These are phyloP conservation scores for Gautieria morchelliformis DNA, from an alignment of 768 basidiomycete genomes.

Conservation along the genomic window DNA sequence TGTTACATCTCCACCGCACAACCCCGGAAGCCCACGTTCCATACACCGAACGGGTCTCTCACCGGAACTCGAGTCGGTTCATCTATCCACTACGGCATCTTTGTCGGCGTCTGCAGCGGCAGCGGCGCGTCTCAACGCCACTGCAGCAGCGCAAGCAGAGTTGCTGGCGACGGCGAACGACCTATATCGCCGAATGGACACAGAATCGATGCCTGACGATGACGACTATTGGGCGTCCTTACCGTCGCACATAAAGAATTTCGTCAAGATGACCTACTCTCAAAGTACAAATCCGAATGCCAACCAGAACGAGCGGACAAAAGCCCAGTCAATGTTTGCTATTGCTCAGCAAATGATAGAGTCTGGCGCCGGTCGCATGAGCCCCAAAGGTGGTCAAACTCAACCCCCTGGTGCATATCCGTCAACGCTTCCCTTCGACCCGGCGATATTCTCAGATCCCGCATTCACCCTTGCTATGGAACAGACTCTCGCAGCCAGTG, in stretches of 20 bases:
- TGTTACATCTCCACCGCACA: neutral
- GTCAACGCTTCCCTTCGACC: slow-evolving; percentile 34
- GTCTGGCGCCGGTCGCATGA: slow-evolving; percentile 30
- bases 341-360: slow-evolving; percentile 60
- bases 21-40: neutral
- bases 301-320: slow-evolving; percentile 24
- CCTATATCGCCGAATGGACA: slow-evolving; percentile 46
- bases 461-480: slow-evolving; percentile 43
- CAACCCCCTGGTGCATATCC: slow-evolving; percentile 19
- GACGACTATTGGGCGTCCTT: slow-evolving; percentile 65
- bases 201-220: slow-evolving; percentile 33
- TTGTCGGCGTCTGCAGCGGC: slow-evolving; percentile 28
- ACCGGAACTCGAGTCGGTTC: slow-evolving; percentile 39
- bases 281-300: slow-evolving; percentile 17
- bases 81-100: slow-evolving; percentile 36
- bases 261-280: slow-evolving; percentile 41
- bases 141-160: slow-evolving; percentile 43
- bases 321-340: slow-evolving; percentile 57
- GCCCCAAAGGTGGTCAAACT: slow-evolving; percentile 29
- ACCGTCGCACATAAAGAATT: slow-evolving; percentile 58
- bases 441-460: slow-evolving; percentile 45
- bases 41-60: slow-evolving; percentile 26
- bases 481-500: slow-evolving; percentile 26
- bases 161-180: slow-evolving; percentile 53
- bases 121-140: slow-evolving; percentile 23